Base-by-base conservation (phyloP, 768 basidiomycete species). In the Inosperma sp. region DNA sequence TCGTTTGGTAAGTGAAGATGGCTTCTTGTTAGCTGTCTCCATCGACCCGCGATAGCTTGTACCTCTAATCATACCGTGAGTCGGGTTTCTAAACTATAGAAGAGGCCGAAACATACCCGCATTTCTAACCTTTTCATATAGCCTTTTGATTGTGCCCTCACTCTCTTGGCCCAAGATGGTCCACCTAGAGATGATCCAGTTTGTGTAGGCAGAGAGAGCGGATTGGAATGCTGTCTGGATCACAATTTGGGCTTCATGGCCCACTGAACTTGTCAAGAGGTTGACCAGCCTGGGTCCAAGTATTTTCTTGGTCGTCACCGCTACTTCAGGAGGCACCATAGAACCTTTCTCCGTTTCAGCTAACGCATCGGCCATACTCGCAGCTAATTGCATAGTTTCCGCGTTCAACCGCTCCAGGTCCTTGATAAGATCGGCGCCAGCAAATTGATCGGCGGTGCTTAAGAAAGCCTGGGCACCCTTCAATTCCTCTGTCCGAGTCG, bases 21-120 rank as follows among this genome's bases (percentile, higher is more conserved):
- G 19, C 65, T 65, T 44, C 74, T 69, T 17, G 80, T 81, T 53
- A 82, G 55, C 19, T 79, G 72, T 52, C 80, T 72, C 80, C 80
- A 82, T 25, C 74, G 68, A 34, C 78, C 80, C n/a, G 78, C 72
- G 21, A 77, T 70, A 1, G 73, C 68, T 59, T 79, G 79, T 19
- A 70, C 66, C 58, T 81, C 79, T 78, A 42, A 5, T 16, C 13
- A 39, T 39, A 12, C 26, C 39, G 43, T 29, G 33, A 44, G 23
- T 10, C 35, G 43, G 35, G 1, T 2, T 39, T 48, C 7, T 27
- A 41, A n/a, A 13, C 8, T 5, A 14, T 8, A 46, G 19, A 7
- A 14, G 6, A 21, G 16, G n/a, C 21, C 6, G 14, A 7, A 13
- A 7, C 30, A 21, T 26, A 77, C 78, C 77, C 58, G 68, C 61